These are phyloP conservation scores for Hymenoscyphus fructigenus DNA, from an alignment of 2,329 filamentous ascomycete genomes.

Conservation along the genomic window DNA sequence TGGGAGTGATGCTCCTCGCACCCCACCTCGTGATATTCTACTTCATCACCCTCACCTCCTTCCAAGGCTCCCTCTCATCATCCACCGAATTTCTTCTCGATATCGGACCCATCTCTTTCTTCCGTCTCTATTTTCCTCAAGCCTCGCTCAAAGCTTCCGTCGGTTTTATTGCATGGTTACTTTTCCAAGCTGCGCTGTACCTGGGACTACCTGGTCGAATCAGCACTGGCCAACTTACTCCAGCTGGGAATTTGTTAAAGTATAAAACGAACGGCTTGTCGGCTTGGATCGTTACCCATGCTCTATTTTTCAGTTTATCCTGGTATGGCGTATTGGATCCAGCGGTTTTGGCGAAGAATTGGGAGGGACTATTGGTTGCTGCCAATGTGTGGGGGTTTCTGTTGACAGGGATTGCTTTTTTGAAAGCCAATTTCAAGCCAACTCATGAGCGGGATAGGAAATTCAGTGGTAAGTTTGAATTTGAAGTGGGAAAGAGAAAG, in stretches of 20 bases:
- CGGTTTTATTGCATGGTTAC: constrained; percentile 37
- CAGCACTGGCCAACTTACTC: constrained; percentile 43
- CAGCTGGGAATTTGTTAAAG: constrained; percentile 43
- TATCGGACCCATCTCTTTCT: constrained; percentile 20
- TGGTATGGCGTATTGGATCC: constrained; percentile 38
- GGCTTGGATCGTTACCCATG: constrained; percentile 43
- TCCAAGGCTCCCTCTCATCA: constrained; percentile 24
- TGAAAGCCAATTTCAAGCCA: constrained; percentile 42
- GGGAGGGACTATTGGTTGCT: constrained; percentile 41
- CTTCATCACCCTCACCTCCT: constrained; percentile 27
- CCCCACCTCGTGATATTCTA: constrained; percentile 29
- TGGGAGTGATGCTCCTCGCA: constrained; percentile 25
- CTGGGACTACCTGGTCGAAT: constrained; percentile 36
- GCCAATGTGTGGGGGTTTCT: constrained; percentile 42
- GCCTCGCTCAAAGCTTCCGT: constrained; percentile 17
- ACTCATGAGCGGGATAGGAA: constrained; percentile 44
- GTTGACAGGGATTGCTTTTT: constrained; percentile 36
- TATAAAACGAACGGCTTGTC: constrained; percentile 46
- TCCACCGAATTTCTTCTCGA: constrained; percentile 18
- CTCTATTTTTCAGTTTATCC: constrained; percentile 33
- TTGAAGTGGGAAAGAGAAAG: neutral
- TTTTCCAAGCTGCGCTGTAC: constrained; percentile 39
- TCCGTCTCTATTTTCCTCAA: constrained; percentile 19
- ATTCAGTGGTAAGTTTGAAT: constrained; percentile 39
- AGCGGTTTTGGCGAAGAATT: constrained; percentile 44